Evolutionary conservation across 164 flowering plant genomes (phyloP), one percentile per base, ranked within the genome.

Genomic region (Amborella trichopoda): DNA sequence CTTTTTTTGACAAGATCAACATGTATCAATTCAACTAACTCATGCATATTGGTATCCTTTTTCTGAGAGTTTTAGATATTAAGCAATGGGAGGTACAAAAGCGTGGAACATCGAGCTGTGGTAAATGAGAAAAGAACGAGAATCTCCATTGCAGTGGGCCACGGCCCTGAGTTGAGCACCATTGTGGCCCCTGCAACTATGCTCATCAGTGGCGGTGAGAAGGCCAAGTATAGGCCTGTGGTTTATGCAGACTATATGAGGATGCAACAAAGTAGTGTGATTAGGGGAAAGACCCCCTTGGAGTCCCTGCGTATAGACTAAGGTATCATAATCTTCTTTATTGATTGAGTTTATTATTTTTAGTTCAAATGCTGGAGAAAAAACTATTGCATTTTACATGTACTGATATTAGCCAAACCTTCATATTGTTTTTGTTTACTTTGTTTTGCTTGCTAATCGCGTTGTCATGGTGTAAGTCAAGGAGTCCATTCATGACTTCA

Each of bases 61-160:
- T n/a, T n/a, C n/a, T n/a, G n/a, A n/a, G n/a, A n/a, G n/a, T n/a
- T n/a, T n/a, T 17, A 36, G 51, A 40, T 55, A 39, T 18, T 55
- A 28, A 55, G 59, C 46, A 55, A 55, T 41, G 59, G 59, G 23
- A 55, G 28, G 20, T 48, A 55, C 59, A 55, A 55, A 30, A 55
- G 59, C 20, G 59, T 48, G 26, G 48, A 55, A 22, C 59, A 55
- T 21, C 25, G 48, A 40, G 59, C 53, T 4, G 59, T 55, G 52
- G 59, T 55, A 23, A 48, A 55, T 24, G 37, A 48, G 19, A 19
- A 40, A 3, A 44, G 28, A 18, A 46, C 56, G 6, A 58, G 63
- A 37, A 54, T 64, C 20, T 64, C 64, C 2, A 28, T 64, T 2
- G 68, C 56, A 1, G 68, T 59, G 21, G 64, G 64, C 6, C 60